Percentiles rank a stretch among this genome's conserved stretches.
These are phyloP conservation scores for Aspergillus carlsbadensis DNA, from an alignment of 495 filamentous ascomycete genomes.

Conservation along the genomic window DNA sequence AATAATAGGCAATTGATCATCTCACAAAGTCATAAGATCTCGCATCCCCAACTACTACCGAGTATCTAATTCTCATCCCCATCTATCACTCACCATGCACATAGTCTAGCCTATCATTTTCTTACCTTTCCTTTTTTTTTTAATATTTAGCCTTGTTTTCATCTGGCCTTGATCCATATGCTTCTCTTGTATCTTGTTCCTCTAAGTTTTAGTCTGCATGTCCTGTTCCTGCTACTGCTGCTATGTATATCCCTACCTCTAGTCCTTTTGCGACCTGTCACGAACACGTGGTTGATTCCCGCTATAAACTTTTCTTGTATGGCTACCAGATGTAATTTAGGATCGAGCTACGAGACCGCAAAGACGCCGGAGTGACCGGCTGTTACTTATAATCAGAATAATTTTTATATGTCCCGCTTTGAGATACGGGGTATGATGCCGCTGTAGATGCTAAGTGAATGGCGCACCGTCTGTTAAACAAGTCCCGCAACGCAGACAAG, in stretches of 20 bases:
- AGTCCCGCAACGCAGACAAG: no score
- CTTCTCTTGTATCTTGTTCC: slow-evolving; percentile 11
- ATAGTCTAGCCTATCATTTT: slow-evolving; percentile 16
- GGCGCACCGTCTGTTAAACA: no score
- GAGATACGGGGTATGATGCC: neutral
- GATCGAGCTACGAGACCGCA: slow-evolving; percentile 15
- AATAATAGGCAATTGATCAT: slow-evolving; percentile 18
- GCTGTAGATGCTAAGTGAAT: neutral
- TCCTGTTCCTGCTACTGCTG: slow-evolving; percentile 9
- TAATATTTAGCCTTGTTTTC: slow-evolving; percentile 5
- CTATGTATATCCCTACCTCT: slow-evolving; percentile 20
- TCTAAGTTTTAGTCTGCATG: slow-evolving; percentile 15
- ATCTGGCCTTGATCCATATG: neutral
- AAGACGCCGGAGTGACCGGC: slow-evolving; percentile 8
- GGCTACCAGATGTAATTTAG: slow-evolving; percentile 17
- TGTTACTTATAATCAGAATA: slow-evolving; percentile 10
- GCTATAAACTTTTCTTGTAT: slow-evolving; percentile 6
- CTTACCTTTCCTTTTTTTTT: slow-evolving; percentile 6
- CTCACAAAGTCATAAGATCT: slow-evolving; percentile 3
- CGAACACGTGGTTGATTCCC: neutral
- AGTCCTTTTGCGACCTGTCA: neutral
- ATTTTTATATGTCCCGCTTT: slow-evolving; percentile 1
- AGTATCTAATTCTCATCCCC: neutral
- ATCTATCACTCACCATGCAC: slow-evolving; percentile 11
- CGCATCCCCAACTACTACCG: neutral